Evolutionary conservation across 2,329 filamentous ascomycete genomes (phyloP), one percentile per base, ranked within the genome.

Genomic region (Fusarium pseudograminearum): DNA sequence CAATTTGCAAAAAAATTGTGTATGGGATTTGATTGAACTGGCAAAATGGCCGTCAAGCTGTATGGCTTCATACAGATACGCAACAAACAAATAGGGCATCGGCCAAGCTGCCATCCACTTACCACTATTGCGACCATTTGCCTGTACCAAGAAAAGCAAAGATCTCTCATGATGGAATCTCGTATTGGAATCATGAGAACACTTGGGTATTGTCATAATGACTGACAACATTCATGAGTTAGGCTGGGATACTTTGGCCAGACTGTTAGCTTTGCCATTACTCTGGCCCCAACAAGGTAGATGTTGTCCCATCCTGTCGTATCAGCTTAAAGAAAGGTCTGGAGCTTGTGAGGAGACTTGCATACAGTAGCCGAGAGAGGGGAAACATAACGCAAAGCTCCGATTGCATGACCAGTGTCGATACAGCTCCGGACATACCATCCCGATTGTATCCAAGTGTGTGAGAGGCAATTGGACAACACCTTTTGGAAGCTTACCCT

Each of bases 321-420:
- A 12, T 26, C 22, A 20, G 9, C 7, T 1, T 4, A 18, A 3
- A 20, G 7, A 12, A 7, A 15, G 5, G 12, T 7, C 7, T 8
- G 2, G 12, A 30, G n/a, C 18, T 15, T 46, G 11, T 16, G 28
- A 46, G 26, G 44, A 10, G 28, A 31, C 7, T 20, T 31, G 44
- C 28, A 31, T 46, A 5, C 4, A 10, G 12, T 6, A n/a, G 50
- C n/a, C 6, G n/a, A 31, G 16, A 33, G 8, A 11, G n/a, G 18
- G 20, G 31, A 30, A 3, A 31, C 48, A 22, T 2, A 18, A 24
- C 36, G 55, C 24, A 45, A 15, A 31, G 24, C 12, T 16, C 56
- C 38, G 40, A 6, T 4, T n/a, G 8, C 10, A 1, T 3, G 24
- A 31, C n/a, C 15, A 4, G 10, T 4, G 7, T 18, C 1, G 10